Evolutionary conservation across 2,329 filamentous ascomycete genomes (phyloP).

Genomic region (Talaromyces atroroseus): DNA sequence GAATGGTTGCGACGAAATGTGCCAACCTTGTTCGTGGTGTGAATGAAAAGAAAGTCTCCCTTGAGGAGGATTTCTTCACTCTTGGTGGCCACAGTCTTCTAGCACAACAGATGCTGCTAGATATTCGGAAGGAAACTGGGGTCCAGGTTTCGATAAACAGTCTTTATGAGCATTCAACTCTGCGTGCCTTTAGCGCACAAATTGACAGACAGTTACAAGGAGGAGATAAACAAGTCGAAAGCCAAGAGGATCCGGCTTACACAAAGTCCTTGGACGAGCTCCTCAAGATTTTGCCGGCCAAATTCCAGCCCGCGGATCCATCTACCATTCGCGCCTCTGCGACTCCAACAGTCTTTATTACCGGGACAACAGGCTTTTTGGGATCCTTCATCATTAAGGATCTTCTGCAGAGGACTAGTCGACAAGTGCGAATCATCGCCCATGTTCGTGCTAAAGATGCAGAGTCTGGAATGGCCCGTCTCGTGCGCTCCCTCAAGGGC

Average conservation of each 20-base stretch:
- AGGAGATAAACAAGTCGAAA: constrained; percentile 45
- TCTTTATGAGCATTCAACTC: constrained; percentile 63
- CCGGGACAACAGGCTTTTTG: constrained; percentile 85
- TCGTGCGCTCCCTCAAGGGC: constrained; percentile 60
- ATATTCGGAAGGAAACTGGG: constrained; percentile 58
- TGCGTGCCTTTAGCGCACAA: constrained; percentile 54
- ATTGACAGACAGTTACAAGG: constrained; percentile 33
- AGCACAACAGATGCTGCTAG: constrained; percentile 73
- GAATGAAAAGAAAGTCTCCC: constrained; percentile 61
- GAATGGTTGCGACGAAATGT: constrained; percentile 66
- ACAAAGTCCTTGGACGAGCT: constrained; percentile 14
- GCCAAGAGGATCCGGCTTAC: constrained; percentile 35
- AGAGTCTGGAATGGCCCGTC: constrained; percentile 56
- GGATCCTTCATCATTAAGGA: constrained; percentile 75
- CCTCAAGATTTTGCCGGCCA: constrained; percentile 7
- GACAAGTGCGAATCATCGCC: constrained; percentile 60
- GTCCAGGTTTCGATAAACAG: constrained; percentile 63
- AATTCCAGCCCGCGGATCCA: constrained; percentile 12
- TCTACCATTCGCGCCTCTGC: constrained; percentile 12
- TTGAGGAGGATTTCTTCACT: constrained; percentile 67
- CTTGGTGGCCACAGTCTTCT: constrained; percentile 75
- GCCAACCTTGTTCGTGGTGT: constrained; percentile 62
- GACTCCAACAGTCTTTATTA: constrained; percentile 66
- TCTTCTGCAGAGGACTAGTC: constrained; percentile 57
- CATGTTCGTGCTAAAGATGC: constrained; percentile 63